These are phyloP conservation scores for Neurospora discreta DNA, from an alignment of 495 filamentous ascomycete genomes.

Conservation along the genomic window DNA sequence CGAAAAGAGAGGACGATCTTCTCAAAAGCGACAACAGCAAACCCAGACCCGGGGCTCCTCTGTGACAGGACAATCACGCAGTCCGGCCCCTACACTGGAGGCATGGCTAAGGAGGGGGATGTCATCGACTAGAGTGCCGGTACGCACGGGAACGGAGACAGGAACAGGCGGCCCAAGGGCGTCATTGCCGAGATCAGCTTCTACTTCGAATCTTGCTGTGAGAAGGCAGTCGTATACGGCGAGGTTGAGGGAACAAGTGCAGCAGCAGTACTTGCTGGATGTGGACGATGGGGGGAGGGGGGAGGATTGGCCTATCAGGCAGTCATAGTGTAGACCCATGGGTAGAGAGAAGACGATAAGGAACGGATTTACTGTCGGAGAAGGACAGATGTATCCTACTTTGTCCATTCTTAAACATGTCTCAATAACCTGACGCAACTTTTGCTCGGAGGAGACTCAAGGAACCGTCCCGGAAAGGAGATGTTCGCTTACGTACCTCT, in stretches of 20 bases:
- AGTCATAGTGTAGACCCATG: background rate
- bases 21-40: background rate
- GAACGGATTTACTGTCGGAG: background rate
- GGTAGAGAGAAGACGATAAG: background rate
- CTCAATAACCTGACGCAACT: background rate
- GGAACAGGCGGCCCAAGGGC: background rate
- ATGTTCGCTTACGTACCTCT: no score
- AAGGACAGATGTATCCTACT: background rate
- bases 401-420: background rate
- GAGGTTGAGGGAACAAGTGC: background rate
- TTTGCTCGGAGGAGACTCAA: background rate
- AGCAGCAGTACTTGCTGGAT: background rate
- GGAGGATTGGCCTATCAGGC: background rate
- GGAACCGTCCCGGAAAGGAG: background rate
- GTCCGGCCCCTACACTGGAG: background rate
- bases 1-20: background rate
- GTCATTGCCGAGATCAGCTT: background rate
- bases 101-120: background rate
- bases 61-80: background rate
- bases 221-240: background rate
- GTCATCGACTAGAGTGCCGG: background rate
- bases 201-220: background rate
- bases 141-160: background rate
- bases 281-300: background rate
- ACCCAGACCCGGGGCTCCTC: background rate